Evolutionary conservation across 768 basidiomycete genomes (phyloP).

Genomic region (Psilocybe tampanensis): DNA sequence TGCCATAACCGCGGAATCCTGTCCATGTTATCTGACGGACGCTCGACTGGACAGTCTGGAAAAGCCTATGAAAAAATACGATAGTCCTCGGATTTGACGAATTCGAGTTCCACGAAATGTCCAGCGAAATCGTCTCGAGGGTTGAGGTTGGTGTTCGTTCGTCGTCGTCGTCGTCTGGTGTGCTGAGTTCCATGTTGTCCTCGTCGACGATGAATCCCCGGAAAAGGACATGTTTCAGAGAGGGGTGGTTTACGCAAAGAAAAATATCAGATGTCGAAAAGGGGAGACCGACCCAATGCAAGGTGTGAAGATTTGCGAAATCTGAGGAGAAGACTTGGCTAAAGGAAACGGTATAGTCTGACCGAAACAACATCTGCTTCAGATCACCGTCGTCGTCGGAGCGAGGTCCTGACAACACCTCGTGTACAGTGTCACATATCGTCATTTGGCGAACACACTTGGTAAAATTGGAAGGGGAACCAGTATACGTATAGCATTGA

Average conservation of each 20-base stretch:
- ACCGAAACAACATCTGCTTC: neutral
- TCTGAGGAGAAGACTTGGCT: conserved; percentile 12
- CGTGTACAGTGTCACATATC: no score
- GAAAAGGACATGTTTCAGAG: conserved; percentile 27
- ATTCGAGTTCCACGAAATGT: neutral
- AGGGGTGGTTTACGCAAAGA: conserved; percentile 15
- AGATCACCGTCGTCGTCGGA: neutral
- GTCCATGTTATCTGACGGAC: conserved; percentile 23
- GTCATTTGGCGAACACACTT: neutral
- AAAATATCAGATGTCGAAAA: conserved; percentile 16
- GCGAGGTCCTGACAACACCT: no score
- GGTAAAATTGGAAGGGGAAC: neutral
- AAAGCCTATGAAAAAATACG: neutral
- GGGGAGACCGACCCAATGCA: conserved; percentile 25
- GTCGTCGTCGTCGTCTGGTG: neutral
- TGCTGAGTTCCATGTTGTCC: neutral
- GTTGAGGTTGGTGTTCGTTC: neutral
- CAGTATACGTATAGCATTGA: no score
- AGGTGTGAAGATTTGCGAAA: conserved; percentile 27
- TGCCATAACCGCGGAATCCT: conserved; percentile 3
- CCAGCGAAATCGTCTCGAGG: conserved; percentile 3
- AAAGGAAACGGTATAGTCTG: neutral
- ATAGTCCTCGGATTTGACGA: neutral
- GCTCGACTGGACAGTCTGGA: neutral
- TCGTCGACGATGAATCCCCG: conserved; percentile 10